Percentiles rank a stretch among this genome's conserved stretches.
These are phyloP conservation scores for Coleophoma crateriformis DNA, from an alignment of 2,329 filamentous ascomycete species.

Conservation along the genomic window DNA sequence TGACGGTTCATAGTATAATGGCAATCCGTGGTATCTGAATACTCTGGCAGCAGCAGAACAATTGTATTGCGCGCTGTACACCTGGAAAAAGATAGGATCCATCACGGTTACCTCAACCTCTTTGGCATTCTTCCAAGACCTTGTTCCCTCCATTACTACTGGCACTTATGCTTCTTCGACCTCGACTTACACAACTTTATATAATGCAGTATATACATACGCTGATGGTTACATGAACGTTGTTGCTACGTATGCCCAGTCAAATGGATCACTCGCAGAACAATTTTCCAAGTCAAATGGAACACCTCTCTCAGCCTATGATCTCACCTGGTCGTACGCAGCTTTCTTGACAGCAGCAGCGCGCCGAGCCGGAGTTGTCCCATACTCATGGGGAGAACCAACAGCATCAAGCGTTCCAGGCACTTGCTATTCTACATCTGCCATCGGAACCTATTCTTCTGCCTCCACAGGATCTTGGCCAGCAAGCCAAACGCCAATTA, in stretches of 20 bases:
- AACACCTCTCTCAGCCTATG: slow-evolving; percentile 53
- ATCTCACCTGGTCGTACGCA: slow-evolving; percentile 71
- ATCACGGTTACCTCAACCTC: slow-evolving; percentile 61
- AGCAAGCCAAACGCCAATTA: slow-evolving; percentile 24
- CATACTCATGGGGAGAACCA: slow-evolving; percentile 48
- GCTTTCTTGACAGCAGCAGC: slow-evolving; percentile 59
- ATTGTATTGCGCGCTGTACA: slow-evolving; percentile 69
- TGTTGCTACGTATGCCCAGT: slow-evolving; percentile 42
- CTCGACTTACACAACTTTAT: slow-evolving; percentile 55
- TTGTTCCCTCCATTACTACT: slow-evolving; percentile 48
- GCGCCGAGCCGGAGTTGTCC: slow-evolving; percentile 49
- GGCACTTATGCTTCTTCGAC: slow-evolving; percentile 61
- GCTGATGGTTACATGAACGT: slow-evolving; percentile 50
- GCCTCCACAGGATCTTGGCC: slow-evolving; percentile 41
- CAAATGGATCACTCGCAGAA: slow-evolving; percentile 61
- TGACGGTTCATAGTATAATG: slow-evolving; percentile 53
- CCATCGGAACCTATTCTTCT: slow-evolving; percentile 44
- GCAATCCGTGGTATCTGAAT: slow-evolving; percentile 77
- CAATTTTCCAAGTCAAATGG: slow-evolving; percentile 55
- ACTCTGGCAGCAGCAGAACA: slow-evolving; percentile 76
- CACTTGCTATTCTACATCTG: slow-evolving; percentile 40
- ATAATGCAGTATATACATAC: slow-evolving; percentile 58
- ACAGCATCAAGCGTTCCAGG: slow-evolving; percentile 41
- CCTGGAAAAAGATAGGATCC: slow-evolving; percentile 59
- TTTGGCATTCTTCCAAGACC: slow-evolving; percentile 65